Evolutionary conservation across 2,329 filamentous ascomycete genomes (phyloP).

Genomic region (Phialocephala sp.): DNA sequence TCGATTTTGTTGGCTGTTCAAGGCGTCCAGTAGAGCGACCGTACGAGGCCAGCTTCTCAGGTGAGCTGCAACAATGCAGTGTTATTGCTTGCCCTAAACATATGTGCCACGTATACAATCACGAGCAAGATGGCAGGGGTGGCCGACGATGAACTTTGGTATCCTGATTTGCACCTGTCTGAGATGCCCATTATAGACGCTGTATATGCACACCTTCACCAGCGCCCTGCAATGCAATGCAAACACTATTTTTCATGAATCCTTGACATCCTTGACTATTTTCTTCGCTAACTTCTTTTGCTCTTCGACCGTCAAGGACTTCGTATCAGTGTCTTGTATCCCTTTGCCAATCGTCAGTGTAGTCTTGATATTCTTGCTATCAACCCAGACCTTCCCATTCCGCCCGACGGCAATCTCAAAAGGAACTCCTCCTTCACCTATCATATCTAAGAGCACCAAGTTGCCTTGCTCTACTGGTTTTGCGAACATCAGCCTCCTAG

Average conservation of each 20-base stretch:
- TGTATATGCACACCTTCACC: not conserved
- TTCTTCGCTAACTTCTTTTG: slow-evolving; percentile 75
- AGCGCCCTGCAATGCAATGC: not conserved
- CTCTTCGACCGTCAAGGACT: slow-evolving; percentile 63
- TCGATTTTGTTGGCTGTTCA: not conserved
- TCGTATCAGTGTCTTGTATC: slow-evolving; percentile 77
- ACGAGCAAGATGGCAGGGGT: not conserved
- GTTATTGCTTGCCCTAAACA: too few species aligned
- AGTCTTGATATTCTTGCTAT: slow-evolving; percentile 74
- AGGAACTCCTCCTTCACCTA: slow-evolving; percentile 75
- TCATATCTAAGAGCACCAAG: slow-evolving; percentile 77
- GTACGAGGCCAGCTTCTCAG: too few species aligned
- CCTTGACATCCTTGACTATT: slow-evolving; percentile 46
- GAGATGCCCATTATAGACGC: slow-evolving; percentile 1
- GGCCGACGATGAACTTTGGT: not conserved
- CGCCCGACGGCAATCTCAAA: slow-evolving; percentile 95
- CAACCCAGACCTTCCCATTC: slow-evolving; percentile 92
- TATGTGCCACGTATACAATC: not conserved
- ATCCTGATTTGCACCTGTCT: not conserved
- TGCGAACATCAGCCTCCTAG: slow-evolving; percentile 75
- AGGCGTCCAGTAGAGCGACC: too few species aligned
- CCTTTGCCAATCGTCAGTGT: slow-evolving; percentile 81
- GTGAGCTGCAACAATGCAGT: too few species aligned
- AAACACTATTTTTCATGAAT: not conserved
- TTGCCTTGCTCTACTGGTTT: slow-evolving; percentile 65